These are phyloP conservation scores for Solanum stenotomum DNA, from an alignment of 257 asterid genomes.

Conservation along the genomic window DNA sequence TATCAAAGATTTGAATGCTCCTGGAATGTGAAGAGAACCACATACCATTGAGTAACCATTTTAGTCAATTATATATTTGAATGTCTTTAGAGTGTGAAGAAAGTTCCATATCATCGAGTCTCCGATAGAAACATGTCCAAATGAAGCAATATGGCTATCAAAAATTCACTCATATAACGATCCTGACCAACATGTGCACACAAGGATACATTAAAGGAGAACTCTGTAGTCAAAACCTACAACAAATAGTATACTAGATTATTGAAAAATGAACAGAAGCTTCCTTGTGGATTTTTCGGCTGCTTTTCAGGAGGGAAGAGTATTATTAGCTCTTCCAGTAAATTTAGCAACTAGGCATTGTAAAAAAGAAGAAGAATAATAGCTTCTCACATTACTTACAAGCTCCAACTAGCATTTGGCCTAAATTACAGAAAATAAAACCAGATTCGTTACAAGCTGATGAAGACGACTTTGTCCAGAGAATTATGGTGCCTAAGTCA, in stretches of 20 bases:
- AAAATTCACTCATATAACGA: not conserved
- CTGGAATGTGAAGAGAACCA: not conserved
- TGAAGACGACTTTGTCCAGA: not conserved
- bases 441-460: not conserved
- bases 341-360: not conserved
- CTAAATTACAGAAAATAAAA: not conserved
- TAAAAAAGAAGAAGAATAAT: not conserved
- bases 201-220: not conserved
- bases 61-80: not conserved
- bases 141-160: not conserved
- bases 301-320: not conserved
- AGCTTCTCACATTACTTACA: not conserved
- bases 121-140: not conserved
- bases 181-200: not conserved
- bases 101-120: no score
- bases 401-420: not conserved
- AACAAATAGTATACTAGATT: not conserved
- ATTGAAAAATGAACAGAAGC: not conserved
- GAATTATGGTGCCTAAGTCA: conserved; percentile 11
- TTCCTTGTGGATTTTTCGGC: not conserved
- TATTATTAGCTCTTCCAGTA: not conserved
- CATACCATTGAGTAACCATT: not conserved
- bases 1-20: not conserved
- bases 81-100: not conserved
- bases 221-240: not conserved